Evolutionary conservation across 1,284 basidiomycete species (phyloP), one percentile per base, ranked within the genome.

Genomic region (Phellopilus nigrolimitatus): DNA sequence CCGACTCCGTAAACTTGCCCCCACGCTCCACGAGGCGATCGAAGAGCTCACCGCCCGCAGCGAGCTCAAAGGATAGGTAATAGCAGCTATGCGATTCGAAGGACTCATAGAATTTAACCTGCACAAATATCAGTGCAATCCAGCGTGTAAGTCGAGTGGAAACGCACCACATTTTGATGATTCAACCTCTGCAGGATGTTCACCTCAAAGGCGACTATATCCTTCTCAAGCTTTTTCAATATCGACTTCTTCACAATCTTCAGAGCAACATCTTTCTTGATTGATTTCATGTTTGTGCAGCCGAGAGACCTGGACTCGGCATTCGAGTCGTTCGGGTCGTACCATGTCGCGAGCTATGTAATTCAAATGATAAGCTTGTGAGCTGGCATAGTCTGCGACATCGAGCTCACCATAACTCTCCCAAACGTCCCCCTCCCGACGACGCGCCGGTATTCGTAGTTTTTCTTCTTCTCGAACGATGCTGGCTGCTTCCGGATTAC

Each of bases 41-140:
- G 63, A 97, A 97, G 2, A 95, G 75, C 63, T 94, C 92, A 36
- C 93, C 93, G 15, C 94, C 93, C 2, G 82, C 76, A 0, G 93
- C 94, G 5, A 95, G 83, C 66, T 97, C 91, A 61, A 97, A 97
- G 0, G 88, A 80, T 30, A 97, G 80, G 63, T 93, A 97, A 67
- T 91, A 95, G 66, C 94, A 95, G 31, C 84, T 79, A 51, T 91
- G 75, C 13, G 88, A 92, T 64, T 97, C 94, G 65, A 97, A 97
- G 80, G 84, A 91, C 65, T 94, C 91, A 65, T 87, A 92, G 62
- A 94, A 91, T 64, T 92, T 92, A n/a, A 54, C 36, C 52, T 54
- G 28, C 13, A 28, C 34, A 21, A 9, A 25, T 17, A 25, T 27
- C 10, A 24, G 15, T 13, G n/a, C n/a, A 15, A 39, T 24, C 13